Percentiles rank a stretch among this genome's conserved stretches.
These are phyloP conservation scores for Megacollybia marginata DNA, from an alignment of 768 basidiomycete species.

Conservation along the genomic window DNA sequence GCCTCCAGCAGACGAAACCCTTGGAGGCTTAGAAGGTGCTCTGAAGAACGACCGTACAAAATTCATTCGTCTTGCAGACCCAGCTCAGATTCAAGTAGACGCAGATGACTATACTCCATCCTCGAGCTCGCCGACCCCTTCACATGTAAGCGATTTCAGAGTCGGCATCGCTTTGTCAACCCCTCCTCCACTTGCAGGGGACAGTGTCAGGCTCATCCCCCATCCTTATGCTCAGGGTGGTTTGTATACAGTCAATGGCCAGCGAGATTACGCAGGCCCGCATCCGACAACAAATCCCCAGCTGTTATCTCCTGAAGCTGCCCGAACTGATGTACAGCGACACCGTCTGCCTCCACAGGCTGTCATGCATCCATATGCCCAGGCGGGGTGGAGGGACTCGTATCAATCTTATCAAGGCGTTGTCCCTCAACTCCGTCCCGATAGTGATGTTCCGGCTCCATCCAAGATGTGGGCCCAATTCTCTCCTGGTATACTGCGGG, in stretches of 20 bases:
- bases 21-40: conserved; percentile 28
- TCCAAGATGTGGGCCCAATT: conserved; percentile 47
- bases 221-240: conserved; percentile 48
- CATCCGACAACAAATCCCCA: conserved; percentile 14
- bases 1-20: conserved; percentile 13
- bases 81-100: conserved; percentile 26
- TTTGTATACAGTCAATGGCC: conserved; percentile 12
- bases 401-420: conserved; percentile 25
- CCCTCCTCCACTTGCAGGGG: conserved; percentile 20
- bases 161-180: conserved; percentile 30
- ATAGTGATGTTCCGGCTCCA: conserved; percentile 31
- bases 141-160: conserved; percentile 22
- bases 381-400: conserved; percentile 23
- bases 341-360: conserved; percentile 32
- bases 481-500: conserved; percentile 35
- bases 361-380: conserved; percentile 38
- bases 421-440: conserved; percentile 22
- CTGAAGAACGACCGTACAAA: conserved; percentile 31
- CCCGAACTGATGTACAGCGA: conserved; percentile 2
- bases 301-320: neutral
- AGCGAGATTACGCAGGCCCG: conserved; percentile 23
- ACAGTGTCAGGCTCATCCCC: conserved; percentile 26
- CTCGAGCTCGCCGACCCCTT: conserved; percentile 19
- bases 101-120: conserved; percentile 7
- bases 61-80: conserved; percentile 35